Conservation (phyloP, 805 yeast species). For the Kuraishia molischiana region DNA sequence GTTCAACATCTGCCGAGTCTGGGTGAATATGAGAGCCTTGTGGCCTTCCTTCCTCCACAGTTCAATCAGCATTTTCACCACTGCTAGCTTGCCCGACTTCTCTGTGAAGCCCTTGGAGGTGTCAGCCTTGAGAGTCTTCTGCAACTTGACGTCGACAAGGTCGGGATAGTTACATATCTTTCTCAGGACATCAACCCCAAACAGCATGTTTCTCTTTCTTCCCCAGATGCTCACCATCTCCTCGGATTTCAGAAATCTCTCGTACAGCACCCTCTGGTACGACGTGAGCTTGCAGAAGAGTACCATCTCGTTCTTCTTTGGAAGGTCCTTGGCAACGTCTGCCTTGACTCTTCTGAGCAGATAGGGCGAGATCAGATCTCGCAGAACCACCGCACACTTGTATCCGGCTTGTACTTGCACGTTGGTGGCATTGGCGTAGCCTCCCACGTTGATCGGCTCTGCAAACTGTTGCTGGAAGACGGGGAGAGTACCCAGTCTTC, state of each 20-base stretch:
- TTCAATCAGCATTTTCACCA: constrained; percentile 61
- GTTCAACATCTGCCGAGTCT: constrained; percentile 89
- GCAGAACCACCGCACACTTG: constrained; percentile 84
- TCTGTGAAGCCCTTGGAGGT: constrained; percentile 36
- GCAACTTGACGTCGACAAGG: constrained; percentile 38
- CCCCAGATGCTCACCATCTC: constrained; percentile 63
- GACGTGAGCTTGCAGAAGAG: constrained; percentile 80
- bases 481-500: constrained; percentile 88
- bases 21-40: constrained; percentile 80
- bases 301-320: constrained; percentile 90
- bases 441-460: constrained; percentile 91
- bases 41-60: constrained; percentile 74
- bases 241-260: constrained; percentile 63
- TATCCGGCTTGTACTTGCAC: constrained; percentile 94
- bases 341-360: constrained; percentile 77
- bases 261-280: constrained; percentile 64
- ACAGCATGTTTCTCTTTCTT: constrained; percentile 74
- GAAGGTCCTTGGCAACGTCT: constrained; percentile 93
- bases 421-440: constrained; percentile 94
- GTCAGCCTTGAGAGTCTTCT: constrained; percentile 17
- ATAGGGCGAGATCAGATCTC: constrained; percentile 87
- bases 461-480: constrained; percentile 91
- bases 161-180: constrained; percentile 98
- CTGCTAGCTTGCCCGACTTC: constrained; percentile 86
- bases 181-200: constrained; percentile 82